phyloP scores from a whole-genome alignment of 331 rosid genomes.

The Quercus lobata region DNA sequence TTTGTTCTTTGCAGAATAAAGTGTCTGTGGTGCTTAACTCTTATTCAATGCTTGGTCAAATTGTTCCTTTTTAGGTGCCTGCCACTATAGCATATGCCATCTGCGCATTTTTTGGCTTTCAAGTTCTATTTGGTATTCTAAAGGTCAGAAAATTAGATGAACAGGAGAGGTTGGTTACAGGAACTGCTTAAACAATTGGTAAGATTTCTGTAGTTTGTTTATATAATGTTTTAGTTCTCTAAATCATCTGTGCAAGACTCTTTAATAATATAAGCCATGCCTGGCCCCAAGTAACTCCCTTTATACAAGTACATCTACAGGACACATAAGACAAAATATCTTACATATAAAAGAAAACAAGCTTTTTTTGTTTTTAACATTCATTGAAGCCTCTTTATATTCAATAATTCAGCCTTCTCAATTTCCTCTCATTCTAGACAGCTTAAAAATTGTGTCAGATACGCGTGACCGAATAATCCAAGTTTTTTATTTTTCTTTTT shows the following conservation, averaged over 20 bases:
- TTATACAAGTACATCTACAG: background rate
- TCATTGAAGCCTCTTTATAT: background rate
- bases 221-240: background rate
- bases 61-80: constrained; percentile 57
- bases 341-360: no score
- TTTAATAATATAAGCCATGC: background rate
- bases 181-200: constrained; percentile 60
- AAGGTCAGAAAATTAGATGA: constrained; percentile 86
- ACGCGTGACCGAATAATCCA: background rate
- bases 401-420: background rate
- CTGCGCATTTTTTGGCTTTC: constrained; percentile 74
- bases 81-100: constrained; percentile 56
- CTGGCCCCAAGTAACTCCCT: background rate
- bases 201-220: constrained; percentile 14
- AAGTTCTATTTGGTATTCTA: constrained; percentile 81
- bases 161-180: constrained; percentile 74
- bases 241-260: background rate
- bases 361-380: background rate
- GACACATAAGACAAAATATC: background rate
- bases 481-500: no score
- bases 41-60: constrained; percentile 8
- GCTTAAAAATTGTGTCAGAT: background rate
- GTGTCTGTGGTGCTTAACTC: background rate
- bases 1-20: background rate
- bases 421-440: background rate